Evolutionary conservation across 108 stramenopile genomes (phyloP).

Genomic region (Asterionellopsis glacialis): DNA sequence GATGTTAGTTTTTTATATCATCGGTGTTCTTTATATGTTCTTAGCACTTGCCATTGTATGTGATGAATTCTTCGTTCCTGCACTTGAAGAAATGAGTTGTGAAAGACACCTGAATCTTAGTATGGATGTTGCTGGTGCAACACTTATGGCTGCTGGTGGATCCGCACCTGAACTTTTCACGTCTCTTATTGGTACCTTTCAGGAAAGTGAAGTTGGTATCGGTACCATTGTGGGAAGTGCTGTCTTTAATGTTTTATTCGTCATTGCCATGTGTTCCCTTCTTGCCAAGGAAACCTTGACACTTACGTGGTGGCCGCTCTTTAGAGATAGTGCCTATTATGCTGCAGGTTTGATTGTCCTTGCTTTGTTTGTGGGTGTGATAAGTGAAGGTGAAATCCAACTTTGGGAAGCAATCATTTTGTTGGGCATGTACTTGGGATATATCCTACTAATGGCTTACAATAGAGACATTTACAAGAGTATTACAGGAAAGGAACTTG

Average conservation of each 20-base stretch:
- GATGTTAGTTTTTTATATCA: conserved; percentile 14
- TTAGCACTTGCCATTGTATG: conserved; percentile 52
- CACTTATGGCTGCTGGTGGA: conserved; percentile 67
- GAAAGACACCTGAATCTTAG: conserved; percentile 29
- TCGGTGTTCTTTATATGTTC: conserved; percentile 52
- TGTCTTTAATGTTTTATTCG: conserved; percentile 63
- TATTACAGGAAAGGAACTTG: conserved; percentile 29
- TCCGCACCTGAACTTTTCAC: conserved; percentile 60
- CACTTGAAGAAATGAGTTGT: conserved; percentile 48
- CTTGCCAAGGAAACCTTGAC: conserved; percentile 32
- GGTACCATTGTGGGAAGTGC: conserved; percentile 65
- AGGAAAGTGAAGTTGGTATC: conserved; percentile 41
- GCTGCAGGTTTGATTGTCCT: conserved; percentile 28
- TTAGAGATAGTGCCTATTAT: conserved; percentile 53
- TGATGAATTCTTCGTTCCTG: conserved; percentile 62
- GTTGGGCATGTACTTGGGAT: conserved; percentile 50
- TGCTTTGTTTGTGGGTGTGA: conserved; percentile 21
- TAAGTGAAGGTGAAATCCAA: conserved; percentile 21
- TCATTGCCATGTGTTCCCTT: conserved; percentile 49
- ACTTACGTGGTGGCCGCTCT: conserved; percentile 58
- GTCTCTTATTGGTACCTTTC: conserved; percentile 47
- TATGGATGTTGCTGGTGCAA: conserved; percentile 69
- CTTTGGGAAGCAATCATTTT: conserved; percentile 54
- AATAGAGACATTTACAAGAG: conserved; percentile 26
- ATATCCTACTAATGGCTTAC: conserved; percentile 48